Percentiles rank a stretch among this genome's conserved stretches.
Evolutionary conservation across 2,329 filamentous ascomycete species (phyloP).

Genomic region (Aspergillus sp.): DNA sequence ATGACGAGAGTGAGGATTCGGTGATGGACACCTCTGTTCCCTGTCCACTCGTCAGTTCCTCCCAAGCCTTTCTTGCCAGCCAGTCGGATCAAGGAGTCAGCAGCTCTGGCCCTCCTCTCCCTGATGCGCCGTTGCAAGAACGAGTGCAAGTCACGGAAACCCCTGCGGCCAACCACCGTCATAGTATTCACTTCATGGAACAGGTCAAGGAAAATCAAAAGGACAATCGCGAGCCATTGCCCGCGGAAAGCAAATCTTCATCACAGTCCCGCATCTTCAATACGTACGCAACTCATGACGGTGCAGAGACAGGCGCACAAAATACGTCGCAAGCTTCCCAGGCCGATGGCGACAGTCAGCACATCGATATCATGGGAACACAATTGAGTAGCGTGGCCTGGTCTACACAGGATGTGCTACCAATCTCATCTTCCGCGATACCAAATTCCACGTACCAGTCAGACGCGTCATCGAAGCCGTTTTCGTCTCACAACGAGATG

Average conservation of each 20-base stretch:
- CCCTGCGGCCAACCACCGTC: slow-evolving; percentile 16
- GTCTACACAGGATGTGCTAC: slow-evolving; percentile 12
- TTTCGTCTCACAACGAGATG: slow-evolving; percentile 18
- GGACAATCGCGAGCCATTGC: slow-evolving; percentile 15
- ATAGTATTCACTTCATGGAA: not conserved
- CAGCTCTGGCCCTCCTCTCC: slow-evolving; percentile 22
- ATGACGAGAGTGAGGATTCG: slow-evolving; percentile 29
- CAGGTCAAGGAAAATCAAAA: not conserved
- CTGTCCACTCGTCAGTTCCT: slow-evolving; percentile 22
- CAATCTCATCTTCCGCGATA: slow-evolving; percentile 16
- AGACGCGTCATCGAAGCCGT: slow-evolving; percentile 16
- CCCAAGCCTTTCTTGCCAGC: slow-evolving; percentile 20
- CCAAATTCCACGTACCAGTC: slow-evolving; percentile 8
- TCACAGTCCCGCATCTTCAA: slow-evolving; percentile 34
- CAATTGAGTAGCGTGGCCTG: slow-evolving; percentile 18
- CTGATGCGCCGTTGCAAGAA: slow-evolving; percentile 9
- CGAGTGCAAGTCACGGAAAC: slow-evolving; percentile 34
- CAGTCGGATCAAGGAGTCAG: slow-evolving; percentile 20
- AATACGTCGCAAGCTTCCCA: slow-evolving; percentile 11
- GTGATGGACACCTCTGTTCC: slow-evolving; percentile 37
- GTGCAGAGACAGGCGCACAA: slow-evolving; percentile 15
- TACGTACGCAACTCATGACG: slow-evolving; percentile 28
- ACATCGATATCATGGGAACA: slow-evolving; percentile 19
- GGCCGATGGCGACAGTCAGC: slow-evolving; percentile 2
- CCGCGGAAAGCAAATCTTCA: slow-evolving; percentile 25